Base-by-base conservation (phyloP, 2,329 filamentous ascomycete species). In the Zalaria sp. region DNA sequence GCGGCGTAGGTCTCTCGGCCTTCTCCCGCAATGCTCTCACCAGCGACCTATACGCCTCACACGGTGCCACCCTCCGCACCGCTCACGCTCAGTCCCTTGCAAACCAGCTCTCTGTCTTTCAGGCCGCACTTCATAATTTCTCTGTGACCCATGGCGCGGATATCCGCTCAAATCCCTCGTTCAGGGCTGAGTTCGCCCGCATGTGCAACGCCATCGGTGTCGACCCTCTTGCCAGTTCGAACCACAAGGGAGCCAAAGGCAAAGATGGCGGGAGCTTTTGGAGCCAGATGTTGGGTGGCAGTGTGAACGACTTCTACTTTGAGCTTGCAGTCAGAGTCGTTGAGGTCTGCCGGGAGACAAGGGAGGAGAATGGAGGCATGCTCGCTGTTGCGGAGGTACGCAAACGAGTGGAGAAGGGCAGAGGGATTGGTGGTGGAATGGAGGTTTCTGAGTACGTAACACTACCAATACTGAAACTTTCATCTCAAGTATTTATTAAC, bases 181-280 rank as follows among this genome's bases (percentile, higher is more conserved):
- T 98, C 63, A 85, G 91, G 46, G 87, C 89, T 18, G 89, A 98
- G 63, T 98, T 98, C 58, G 89, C 91, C 3, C 86, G 89, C 60
- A 98, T 98, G 91, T 98, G 91, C 66, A 79, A 87, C 55, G 87
- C 88, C 47, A 95, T 98, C 51, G 91, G 91, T 38, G 87, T 98
- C 8, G 91, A 98, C 60, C 93, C 91, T 2, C 71, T 98, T 11
- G 86, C 87, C 1, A 66, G 65, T 10, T 60, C 57, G 10, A 57
- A 59, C 46, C 51, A 59, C 51, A 53, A 61, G 50, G 52, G 57
- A 34, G 49, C 49, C 27, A 50, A 53, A 40, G 43, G 49, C 48
- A 69, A 67, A 4, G 68, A 66, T 1, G 69, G 64, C 1, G 75
- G 76, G 11, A 91, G 81, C 44, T 79, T 95, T 45, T 96, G 91